phyloP scores from a whole-genome alignment of 805 yeast species.

The Limtongia smithiae region DNA sequence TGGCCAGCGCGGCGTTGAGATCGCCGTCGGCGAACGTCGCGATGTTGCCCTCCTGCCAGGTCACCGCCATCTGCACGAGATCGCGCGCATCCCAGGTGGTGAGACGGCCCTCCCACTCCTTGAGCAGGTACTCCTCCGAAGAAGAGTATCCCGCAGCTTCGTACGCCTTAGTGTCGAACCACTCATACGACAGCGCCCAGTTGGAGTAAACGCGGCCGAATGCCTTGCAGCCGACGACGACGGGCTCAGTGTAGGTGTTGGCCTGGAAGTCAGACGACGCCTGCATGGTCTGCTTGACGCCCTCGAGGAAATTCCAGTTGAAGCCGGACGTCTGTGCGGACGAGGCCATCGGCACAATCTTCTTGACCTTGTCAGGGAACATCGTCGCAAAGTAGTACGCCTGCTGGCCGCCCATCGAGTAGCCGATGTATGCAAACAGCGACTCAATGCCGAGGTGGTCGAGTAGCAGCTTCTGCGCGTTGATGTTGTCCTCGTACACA shows the following conservation, averaged over 20 bases:
- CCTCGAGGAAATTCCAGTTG: conserved; percentile 29
- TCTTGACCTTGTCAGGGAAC: conserved; percentile 26
- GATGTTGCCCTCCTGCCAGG: conserved; percentile 30
- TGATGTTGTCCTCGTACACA: conserved; percentile 28
- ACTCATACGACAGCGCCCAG: conserved; percentile 29
- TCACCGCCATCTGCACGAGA: conserved; percentile 26
- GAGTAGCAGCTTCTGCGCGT: conserved; percentile 24
- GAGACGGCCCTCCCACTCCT: conserved; percentile 27
- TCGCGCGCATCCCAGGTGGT: conserved; percentile 27
- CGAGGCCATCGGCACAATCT: conserved; percentile 26
- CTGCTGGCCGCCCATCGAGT: conserved; percentile 30
- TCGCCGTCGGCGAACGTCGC: conserved; percentile 26
- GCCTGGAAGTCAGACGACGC: conserved; percentile 25
- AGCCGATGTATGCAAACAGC: conserved; percentile 27
- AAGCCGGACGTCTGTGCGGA: conserved; percentile 28
- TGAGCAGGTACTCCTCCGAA: conserved; percentile 22
- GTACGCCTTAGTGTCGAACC: conserved; percentile 29
- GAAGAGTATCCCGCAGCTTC: conserved; percentile 25
- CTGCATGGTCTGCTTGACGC: conserved; percentile 22
- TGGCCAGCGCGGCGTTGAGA: conserved; percentile 18
- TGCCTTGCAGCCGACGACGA: conserved; percentile 23
- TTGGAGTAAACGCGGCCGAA: conserved; percentile 29
- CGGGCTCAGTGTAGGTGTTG: conserved; percentile 24
- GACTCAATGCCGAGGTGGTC: conserved; percentile 24
- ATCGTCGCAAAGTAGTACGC: conserved; percentile 27